Conservation (phyloP, 2,329 filamentous ascomycete genomes). For the Arthrobotrys iridis region DNA sequence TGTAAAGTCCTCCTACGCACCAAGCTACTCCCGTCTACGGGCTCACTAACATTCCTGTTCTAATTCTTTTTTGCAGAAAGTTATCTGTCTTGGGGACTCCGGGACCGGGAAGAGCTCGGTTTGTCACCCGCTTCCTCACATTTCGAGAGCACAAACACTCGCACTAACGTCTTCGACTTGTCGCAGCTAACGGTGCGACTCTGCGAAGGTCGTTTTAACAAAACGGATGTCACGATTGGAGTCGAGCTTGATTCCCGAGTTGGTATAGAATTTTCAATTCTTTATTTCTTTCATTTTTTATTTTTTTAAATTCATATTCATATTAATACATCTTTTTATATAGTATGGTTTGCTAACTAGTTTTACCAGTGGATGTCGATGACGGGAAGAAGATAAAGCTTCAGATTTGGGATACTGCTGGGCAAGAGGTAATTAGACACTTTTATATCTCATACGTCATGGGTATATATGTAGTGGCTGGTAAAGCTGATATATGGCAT, state of each 20-base stretch:
- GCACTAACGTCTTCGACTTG: background rate
- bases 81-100: conserved; percentile 96
- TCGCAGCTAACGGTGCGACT: conserved; percentile 73
- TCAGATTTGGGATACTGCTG: conserved; percentile 75
- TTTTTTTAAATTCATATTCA: too few species aligned
- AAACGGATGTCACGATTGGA: conserved; percentile 75
- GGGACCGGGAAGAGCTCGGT: conserved; percentile 96
- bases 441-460: background rate
- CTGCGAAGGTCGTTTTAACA: conserved; percentile 75
- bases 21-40: background rate
- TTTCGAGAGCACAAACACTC: background rate
- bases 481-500: background rate
- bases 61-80: conserved; percentile 67
- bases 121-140: conserved; percentile 69
- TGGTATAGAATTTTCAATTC: conserved; percentile 65
- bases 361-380: conserved; percentile 35
- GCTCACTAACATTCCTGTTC: conserved; percentile 3
- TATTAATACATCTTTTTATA: too few species aligned
- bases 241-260: conserved; percentile 74
- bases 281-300: conserved; percentile 61
- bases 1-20: conserved; percentile 54
- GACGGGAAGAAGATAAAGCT: conserved; percentile 61
- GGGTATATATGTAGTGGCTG: background rate
- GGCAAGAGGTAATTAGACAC: conserved; percentile 73
- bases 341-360: background rate